Percentiles rank a stretch among this genome's conserved stretches.
Evolutionary conservation across 2,329 filamentous ascomycete genomes (phyloP).

Genomic region (Diplocarpon mali): DNA sequence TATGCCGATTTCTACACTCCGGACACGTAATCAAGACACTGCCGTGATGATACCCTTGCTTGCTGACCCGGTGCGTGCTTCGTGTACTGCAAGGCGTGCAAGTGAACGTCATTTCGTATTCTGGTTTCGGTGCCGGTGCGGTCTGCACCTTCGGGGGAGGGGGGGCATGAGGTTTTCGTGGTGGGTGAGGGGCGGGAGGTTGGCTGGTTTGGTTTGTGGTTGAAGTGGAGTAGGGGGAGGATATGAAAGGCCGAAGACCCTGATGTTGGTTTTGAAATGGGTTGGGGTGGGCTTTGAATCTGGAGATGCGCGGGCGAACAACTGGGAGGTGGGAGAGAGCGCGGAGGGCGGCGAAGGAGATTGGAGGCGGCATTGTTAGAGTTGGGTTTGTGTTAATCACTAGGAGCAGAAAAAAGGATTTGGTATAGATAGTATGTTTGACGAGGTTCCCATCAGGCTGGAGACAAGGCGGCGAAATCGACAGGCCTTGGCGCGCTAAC

Average conservation of each 20-base stretch:
- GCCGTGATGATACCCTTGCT: conserved; percentile 89
- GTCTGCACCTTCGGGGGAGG: neutral
- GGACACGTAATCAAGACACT: conserved; percentile 86
- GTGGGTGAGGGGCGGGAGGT: neutral
- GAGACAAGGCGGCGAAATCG: neutral
- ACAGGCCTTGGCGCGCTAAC: neutral
- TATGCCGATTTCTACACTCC: conserved; percentile 71
- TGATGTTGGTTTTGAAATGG: too few relatives aligned
- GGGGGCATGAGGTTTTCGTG: neutral
- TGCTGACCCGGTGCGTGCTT: conserved; percentile 77
- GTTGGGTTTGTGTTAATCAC: too few relatives aligned
- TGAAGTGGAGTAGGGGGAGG: too few relatives aligned
- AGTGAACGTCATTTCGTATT: conserved; percentile 85
- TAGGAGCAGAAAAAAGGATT: too few relatives aligned
- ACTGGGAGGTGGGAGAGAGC: too few relatives aligned
- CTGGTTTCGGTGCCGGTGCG: conserved; percentile 34
- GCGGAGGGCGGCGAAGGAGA: too few relatives aligned
- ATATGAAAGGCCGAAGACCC: too few relatives aligned
- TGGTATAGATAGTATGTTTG: too few relatives aligned
- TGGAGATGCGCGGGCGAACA: too few relatives aligned
- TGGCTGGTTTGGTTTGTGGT: neutral
- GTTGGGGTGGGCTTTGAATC: too few relatives aligned
- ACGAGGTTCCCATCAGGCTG: too few relatives aligned
- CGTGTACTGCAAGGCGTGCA: conserved; percentile 75
- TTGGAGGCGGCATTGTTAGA: too few relatives aligned